Evolutionary conservation across 192 early-diverging fungal species (phyloP), one percentile per base, ranked within the genome.

Genomic region (Dissophora globulifera): DNA sequence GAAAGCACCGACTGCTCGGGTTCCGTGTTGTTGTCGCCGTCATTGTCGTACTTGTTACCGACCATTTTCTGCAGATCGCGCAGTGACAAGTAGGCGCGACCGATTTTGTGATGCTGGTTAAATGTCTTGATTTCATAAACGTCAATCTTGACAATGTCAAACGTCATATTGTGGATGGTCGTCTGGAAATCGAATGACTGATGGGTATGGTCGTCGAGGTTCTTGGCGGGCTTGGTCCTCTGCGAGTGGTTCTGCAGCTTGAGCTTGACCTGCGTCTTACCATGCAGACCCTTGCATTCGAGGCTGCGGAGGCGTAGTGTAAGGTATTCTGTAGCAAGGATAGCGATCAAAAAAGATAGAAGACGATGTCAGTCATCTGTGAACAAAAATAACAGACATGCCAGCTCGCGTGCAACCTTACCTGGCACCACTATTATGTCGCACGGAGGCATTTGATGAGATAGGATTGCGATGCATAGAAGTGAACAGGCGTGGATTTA

Each of bases 91-190:
- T 76, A 76, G 6, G 72, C 72, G 16, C 72, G 72, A 8, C 72
- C 72, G n/a, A 76, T 67, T 27, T 67, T 76, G 52, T 19, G 32
- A 17, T 61, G 65, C 13, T 65, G 71, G 23, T 64, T 64, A 51
- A 76, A 67, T 0, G 50, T 38, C 42, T 62, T 66, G 58, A 67
- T 29, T 27, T 76, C 72, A 26, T 49, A 76, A 7, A 76, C 57
- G 29, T 76, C 72, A 25, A 76, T 62, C 41, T 76, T 76, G 50
- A 76, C 26, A 35, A 59, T 76, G 42, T 76, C 72, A 31, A 76
- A 76, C 3, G 72, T 76, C 72, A 76, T 76, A 35, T 62, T 76
- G 19, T 76, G 72, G 30, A 76, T 58, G 0, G 72, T 62, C 1
- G 72, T 67, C 4, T 22, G 4, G 29, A 76, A 76, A 19, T 76